A percentile compares a stretch with the other conserved stretches of the same genome.
Conservation (phyloP, 176 grass and related monocot species). For the Chloris gayana region DNA sequence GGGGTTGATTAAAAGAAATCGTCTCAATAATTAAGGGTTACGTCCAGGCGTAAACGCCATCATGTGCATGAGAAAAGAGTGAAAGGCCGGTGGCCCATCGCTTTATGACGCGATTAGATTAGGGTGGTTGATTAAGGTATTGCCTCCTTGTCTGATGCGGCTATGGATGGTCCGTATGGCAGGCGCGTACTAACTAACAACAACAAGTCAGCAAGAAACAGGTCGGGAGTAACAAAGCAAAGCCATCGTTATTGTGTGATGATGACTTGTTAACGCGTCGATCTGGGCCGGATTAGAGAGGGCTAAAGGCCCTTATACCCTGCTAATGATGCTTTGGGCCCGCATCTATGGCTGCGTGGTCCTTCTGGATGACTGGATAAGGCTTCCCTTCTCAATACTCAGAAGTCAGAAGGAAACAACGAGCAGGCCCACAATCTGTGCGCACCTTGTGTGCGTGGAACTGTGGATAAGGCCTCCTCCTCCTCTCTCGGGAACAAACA, state of each 20-base stretch:
- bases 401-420: neutral
- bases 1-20: neutral
- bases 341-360: neutral
- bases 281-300: neutral
- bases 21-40: neutral
- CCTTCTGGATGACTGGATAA: neutral
- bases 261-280: neutral
- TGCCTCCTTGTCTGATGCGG: neutral
- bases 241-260: neutral
- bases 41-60: neutral
- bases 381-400: too few species aligned
- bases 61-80: neutral
- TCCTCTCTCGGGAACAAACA: neutral
- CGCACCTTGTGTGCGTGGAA: neutral
- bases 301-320: neutral
- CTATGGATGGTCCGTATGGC: neutral
- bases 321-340: neutral
- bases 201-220: too few species aligned
- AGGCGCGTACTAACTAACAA: neutral
- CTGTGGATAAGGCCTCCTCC: neutral
- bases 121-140: neutral
- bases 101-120: neutral
- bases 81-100: neutral
- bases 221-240: too few species aligned
- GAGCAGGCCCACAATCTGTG: neutral